Evolutionary conservation across 805 yeast genomes (phyloP), one percentile per base, ranked within the genome.

Genomic region (Zygotorulaspora florentina): DNA sequence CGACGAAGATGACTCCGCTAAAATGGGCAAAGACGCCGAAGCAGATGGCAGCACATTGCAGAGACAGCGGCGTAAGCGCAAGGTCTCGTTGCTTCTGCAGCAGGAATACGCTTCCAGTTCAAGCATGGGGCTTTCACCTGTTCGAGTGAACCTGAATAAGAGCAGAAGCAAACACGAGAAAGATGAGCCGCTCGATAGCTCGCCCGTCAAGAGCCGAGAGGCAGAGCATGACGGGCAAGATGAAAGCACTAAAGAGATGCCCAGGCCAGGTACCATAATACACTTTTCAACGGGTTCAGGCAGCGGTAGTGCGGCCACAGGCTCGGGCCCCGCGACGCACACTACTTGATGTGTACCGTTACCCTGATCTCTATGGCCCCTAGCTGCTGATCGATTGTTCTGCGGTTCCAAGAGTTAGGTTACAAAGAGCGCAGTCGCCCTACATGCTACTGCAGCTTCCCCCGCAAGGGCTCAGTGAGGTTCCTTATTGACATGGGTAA

Each of bases 401-500:
- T 23, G 17, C 12, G 37, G 16, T 34, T 34, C 16, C 16, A 18
- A 20, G 25, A 33, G 6, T n/a, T 10, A 33, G 36, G n/a, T 7
- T 20, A 12, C 17, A 20, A 16, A 17, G 17, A 13, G 11, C 35
- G 15, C 10, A 5, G 15, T 11, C 9, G 17, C 4, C 10, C 18
- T 13, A 5, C 16, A 16, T 11, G 18, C 13, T 16, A 33, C 10
- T 11, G 16, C 18, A 33, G 35, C 35, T n/a, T n/a, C n/a, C 35
- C 35, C 16, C 11, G 18, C 8, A 18, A 18, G 16, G 8, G 18
- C 7, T 11, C n/a, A 13, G 35, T 16, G 18, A 16, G 25, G 25
- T 20, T 20, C 25, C 25, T 4, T 20, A 20, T 20, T 20, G 25
- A 17, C 16, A 83, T 83, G 88, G 89, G 89, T 41, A 81, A 81